Base-by-base conservation (phyloP, 495 filamentous ascomycete genomes). In the Penicillium verhagenii region DNA sequence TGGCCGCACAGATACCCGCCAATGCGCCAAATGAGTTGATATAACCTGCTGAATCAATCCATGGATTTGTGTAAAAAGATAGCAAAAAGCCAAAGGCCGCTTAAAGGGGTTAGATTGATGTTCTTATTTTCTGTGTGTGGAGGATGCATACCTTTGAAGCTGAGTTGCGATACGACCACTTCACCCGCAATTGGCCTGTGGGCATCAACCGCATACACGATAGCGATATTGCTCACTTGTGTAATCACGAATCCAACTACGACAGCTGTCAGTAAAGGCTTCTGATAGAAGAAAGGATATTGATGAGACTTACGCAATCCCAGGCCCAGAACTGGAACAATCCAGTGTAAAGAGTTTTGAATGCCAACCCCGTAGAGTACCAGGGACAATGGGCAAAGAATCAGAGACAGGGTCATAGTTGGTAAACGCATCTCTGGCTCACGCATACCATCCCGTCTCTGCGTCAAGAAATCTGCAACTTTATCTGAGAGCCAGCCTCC, bases 31-130 rank as follows among this genome's bases (percentile, higher is more conserved):
- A 82, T 11, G 79, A 76, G 52, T 71, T 63, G 8, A 65, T 33
- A 47, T 82, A 82, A 2, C 79, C 80, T 3, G 66, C 62, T 10
- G 38, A 42, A n/a, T 66, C 63, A 25, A 79, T 73, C 81, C 79
- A 82, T 1, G 74, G 76, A 48, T 82, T 84, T 20, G 78, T 82
- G 60, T 82, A 82, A 49, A 82, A 82, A 1, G 79, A 80, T 19
- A 84, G 68, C 1, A 82, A 69, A 52, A 82, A 82, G 13, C 78
- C 79, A 58, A 82, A 82, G 19, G 76, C 60, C 20, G 73, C 72
- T 29, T 4, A 10, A 42, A 14, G 13, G 2, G 1, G 6, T 52
- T 42, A 52, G 37, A 20, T 24, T 2, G 8, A 19, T n/a, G n/a
- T n/a, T 29, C 6, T 11, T n/a, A 18, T 39, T 23, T 8, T n/a